Percentiles rank a stretch among this genome's conserved stretches.
phyloP scores from a whole-genome alignment of 1,284 basidiomycete genomes.

The Rhodotorula sp. region DNA sequence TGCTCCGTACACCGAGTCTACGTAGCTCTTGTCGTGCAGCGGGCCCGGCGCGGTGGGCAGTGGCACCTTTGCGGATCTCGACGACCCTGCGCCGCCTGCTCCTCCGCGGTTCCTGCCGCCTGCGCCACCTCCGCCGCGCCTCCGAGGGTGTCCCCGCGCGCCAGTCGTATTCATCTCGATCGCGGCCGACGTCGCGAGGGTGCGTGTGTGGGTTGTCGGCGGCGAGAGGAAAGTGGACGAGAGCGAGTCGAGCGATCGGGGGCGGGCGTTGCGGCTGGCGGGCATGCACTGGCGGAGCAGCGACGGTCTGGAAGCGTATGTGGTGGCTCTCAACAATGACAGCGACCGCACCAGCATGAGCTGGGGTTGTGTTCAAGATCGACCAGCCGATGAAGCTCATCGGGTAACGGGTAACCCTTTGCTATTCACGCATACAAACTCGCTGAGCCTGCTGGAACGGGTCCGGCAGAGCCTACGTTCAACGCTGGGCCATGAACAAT shows the following conservation, averaged over 20 bases:
- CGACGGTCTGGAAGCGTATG: neutral
- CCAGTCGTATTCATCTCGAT: no score
- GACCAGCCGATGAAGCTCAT: no score
- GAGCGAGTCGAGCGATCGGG: neutral
- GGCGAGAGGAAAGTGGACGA: neutral
- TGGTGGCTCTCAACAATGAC: no score
- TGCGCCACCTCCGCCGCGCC: neutral
- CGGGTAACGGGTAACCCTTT: no score
- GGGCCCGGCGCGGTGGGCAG: constrained; percentile 7
- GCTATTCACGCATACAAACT: no score
- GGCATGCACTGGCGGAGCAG: neutral
- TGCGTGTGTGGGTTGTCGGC: no score
- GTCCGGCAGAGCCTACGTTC: neutral
- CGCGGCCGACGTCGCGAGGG: no score
- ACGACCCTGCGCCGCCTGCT: no score
- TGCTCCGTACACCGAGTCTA: neutral
- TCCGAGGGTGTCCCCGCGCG: neutral
- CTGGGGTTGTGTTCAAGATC: no score
- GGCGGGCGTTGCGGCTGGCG: neutral
- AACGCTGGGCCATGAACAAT: neutral
- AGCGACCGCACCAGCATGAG: no score
- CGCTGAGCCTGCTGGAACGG: no score
- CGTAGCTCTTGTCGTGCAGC: constrained; percentile 2
- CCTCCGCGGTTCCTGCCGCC: neutral
- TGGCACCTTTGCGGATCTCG: neutral